A percentile compares a stretch with the other conserved stretches of the same genome.
These are phyloP conservation scores for Solanum megistacrolobum DNA, from an alignment of 257 asterid species.

Conservation along the genomic window DNA sequence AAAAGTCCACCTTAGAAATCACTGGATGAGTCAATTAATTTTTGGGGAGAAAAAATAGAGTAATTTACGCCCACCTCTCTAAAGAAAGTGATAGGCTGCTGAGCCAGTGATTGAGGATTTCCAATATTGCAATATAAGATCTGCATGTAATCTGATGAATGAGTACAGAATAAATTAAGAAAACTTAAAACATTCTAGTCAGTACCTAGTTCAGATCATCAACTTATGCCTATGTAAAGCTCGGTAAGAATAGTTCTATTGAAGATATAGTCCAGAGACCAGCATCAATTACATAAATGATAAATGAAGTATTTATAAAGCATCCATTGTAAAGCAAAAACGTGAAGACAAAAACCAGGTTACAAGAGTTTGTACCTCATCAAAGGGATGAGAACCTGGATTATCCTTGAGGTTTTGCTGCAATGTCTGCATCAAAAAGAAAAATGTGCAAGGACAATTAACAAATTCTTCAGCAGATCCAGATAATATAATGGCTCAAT, in stretches of 20 bases:
- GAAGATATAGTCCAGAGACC: neutral
- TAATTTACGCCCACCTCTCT: conserved; percentile 59
- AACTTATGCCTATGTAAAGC: neutral
- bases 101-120: conserved; percentile 91
- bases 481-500: neutral
- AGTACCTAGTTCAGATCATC: neutral
- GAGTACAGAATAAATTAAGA: neutral
- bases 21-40: neutral
- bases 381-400: conserved; percentile 44
- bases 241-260: neutral
- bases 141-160: conserved; percentile 26
- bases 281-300: neutral
- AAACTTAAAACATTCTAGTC: neutral
- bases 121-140: conserved; percentile 89
- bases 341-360: neutral
- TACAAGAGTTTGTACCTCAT: conserved; percentile 32
- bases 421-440: conserved; percentile 27
- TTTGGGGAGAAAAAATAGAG: neutral
- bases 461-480: neutral
- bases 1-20: conserved; percentile 1
- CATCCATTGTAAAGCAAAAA: neutral
- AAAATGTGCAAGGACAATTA: neutral
- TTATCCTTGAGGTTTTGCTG: conserved; percentile 39
- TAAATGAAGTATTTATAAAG: neutral
- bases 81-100: conserved; percentile 91